Conservation (phyloP, 768 basidiomycete species). For the Lyophyllum decastes region DNA sequence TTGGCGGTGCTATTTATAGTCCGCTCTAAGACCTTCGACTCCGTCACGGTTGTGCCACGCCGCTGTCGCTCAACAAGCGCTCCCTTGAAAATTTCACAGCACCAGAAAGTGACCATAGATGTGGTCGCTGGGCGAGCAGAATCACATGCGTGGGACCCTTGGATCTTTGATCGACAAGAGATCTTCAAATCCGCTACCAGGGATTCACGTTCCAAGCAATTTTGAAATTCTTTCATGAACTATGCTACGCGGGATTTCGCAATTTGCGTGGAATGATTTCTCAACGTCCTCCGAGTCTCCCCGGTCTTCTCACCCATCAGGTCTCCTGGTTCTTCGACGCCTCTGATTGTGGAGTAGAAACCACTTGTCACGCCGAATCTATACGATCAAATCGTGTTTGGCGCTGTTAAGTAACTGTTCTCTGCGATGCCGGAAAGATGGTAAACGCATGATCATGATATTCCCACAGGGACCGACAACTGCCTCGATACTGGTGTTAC, state of each 20-base stretch:
- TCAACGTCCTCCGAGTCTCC: neutral
- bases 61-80: neutral
- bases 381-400: slow-evolving; percentile 1
- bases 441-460: no score
- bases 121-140: neutral
- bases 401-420: no score
- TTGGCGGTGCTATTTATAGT: neutral
- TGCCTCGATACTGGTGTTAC: no score
- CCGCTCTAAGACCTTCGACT: neutral
- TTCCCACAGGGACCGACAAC: no score
- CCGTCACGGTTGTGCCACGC: no score
- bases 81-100: neutral
- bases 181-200: neutral
- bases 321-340: neutral
- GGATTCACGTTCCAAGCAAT: neutral
- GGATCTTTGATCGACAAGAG: slow-evolving; percentile 15
- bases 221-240: neutral
- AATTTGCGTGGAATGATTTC: neutral
- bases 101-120: neutral
- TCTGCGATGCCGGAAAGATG: no score
- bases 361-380: neutral
- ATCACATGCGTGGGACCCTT: neutral
- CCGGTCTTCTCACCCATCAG: neutral
- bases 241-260: neutral
- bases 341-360: slow-evolving; percentile 1